Percentiles rank a stretch among this genome's conserved stretches.
Conservation (phyloP, 441 rosid species). For the Sinapis alba region DNA sequence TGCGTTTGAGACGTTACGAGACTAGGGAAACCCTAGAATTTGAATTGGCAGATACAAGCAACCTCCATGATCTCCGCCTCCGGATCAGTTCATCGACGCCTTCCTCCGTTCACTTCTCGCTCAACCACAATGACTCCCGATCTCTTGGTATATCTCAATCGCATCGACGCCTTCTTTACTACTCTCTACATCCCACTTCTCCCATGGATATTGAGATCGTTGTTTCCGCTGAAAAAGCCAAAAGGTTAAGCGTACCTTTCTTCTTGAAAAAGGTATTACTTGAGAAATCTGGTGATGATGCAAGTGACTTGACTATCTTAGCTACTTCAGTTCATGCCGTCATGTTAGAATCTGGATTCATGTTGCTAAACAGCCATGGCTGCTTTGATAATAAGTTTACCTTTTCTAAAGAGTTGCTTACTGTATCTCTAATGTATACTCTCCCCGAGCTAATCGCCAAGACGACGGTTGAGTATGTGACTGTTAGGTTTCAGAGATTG, state of each 20-base stretch:
- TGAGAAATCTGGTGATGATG: conserved; percentile 50
- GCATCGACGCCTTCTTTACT: too few species aligned
- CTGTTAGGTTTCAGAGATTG: conserved; percentile 56
- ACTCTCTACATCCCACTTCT: conserved; percentile 40
- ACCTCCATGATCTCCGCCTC: not conserved
- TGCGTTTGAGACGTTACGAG: not conserved
- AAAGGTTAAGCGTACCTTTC: conserved; percentile 54
- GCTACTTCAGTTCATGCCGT: conserved; percentile 69
- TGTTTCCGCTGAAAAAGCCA: not conserved
- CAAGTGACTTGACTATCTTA: conserved; percentile 46
- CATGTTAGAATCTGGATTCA: conserved; percentile 70
- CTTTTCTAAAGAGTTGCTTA: conserved; percentile 44
- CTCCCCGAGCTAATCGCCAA: conserved; percentile 50
- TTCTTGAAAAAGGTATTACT: conserved; percentile 59
- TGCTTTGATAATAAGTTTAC: conserved; percentile 46
- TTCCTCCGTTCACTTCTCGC: conserved; percentile 55
- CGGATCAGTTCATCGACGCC: conserved; percentile 17
- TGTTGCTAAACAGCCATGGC: conserved; percentile 43
- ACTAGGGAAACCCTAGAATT: not conserved
- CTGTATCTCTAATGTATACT: conserved; percentile 56
- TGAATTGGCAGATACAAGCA: not conserved
- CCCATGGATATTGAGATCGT: not conserved
- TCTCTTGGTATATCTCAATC: too few species aligned
- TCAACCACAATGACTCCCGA: conserved; percentile 62
- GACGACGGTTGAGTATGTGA: not conserved